Percentiles rank a stretch among this genome's conserved stretches.
Conservation (phyloP, 2,329 filamentous ascomycete genomes). For the Amylocarpus encephaloides region DNA sequence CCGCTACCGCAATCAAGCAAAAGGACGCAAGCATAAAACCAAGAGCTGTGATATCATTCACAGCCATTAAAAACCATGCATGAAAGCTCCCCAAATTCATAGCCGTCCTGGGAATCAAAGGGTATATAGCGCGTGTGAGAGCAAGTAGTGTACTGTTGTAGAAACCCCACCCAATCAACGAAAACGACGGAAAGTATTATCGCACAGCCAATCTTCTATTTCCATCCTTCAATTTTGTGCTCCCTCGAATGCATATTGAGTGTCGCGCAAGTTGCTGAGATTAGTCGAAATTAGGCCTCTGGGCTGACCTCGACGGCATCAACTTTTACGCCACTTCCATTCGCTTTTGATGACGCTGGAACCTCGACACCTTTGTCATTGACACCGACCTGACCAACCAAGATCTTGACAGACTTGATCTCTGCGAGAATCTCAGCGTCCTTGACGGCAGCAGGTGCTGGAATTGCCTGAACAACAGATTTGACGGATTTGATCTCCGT, state of each 20-base stretch:
- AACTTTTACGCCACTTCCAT: conserved; percentile 16
- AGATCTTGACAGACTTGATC: conserved; percentile 3
- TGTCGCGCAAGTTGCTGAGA: not conserved
- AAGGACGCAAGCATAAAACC: not conserved
- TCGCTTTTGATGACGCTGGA: conserved; percentile 6
- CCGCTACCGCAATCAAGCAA: not conserved
- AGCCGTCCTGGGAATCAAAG: conserved; percentile 5
- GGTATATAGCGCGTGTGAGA: conserved; percentile 7
- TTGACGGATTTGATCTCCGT: conserved; percentile 8
- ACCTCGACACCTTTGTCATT: conserved; percentile 18
- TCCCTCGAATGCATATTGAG: not conserved
- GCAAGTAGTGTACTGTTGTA: conserved; percentile 1
- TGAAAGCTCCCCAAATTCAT: not conserved
- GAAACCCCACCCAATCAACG: not conserved
- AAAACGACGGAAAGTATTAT: not conserved
- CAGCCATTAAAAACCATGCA: no score
- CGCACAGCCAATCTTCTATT: not conserved
- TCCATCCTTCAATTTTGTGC: not conserved
- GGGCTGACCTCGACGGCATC: conserved; percentile 15
- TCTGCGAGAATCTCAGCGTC: not conserved
- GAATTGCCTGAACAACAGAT: conserved; percentile 2
- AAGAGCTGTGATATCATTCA: not conserved
- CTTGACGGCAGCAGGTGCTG: not conserved
- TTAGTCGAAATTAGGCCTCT: not conserved
- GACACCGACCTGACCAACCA: conserved; percentile 10